Conservation (phyloP, 345 rosid species). For the Orychophragmus violaceus region DNA sequence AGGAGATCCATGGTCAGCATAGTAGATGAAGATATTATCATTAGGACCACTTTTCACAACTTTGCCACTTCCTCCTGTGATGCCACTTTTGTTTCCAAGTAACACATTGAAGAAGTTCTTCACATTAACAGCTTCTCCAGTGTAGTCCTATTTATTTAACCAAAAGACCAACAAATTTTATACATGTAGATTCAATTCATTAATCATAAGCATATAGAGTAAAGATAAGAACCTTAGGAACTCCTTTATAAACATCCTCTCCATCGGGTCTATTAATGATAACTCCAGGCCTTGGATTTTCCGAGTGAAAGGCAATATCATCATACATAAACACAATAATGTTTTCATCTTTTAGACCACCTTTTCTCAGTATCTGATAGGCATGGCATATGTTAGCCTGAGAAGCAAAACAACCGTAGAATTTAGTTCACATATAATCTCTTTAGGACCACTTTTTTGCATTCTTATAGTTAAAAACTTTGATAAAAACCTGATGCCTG, state of each 20-base stretch:
- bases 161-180: not conserved
- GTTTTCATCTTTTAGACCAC: constrained; percentile 60
- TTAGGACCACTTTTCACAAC: too few relatives aligned
- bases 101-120: constrained; percentile 47
- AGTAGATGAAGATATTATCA: constrained; percentile 49
- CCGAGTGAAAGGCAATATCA: constrained; percentile 42
- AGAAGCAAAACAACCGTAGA: not conserved
- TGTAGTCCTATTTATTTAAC: constrained; percentile 51
- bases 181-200: not conserved
- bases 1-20: constrained; percentile 52
- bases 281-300: constrained; percentile 57
- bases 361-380: constrained; percentile 44
- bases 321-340: constrained; percentile 79
- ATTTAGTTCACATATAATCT: not conserved
- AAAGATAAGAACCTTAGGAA: constrained; percentile 46
- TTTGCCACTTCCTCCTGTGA: constrained; percentile 62
- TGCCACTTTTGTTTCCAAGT: constrained; percentile 49
- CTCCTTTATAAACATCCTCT: constrained; percentile 52
- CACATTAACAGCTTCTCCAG: constrained; percentile 29
- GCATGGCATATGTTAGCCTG: constrained; percentile 79
- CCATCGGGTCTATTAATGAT: constrained; percentile 57
- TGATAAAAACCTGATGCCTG: constrained; percentile 56
- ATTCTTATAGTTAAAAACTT: not conserved
- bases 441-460: not conserved
- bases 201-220: constrained; percentile 2